Percentiles rank a stretch among this genome's conserved stretches.
Conservation (phyloP, 2,329 filamentous ascomycete species). For the Ascosphaera apis region DNA sequence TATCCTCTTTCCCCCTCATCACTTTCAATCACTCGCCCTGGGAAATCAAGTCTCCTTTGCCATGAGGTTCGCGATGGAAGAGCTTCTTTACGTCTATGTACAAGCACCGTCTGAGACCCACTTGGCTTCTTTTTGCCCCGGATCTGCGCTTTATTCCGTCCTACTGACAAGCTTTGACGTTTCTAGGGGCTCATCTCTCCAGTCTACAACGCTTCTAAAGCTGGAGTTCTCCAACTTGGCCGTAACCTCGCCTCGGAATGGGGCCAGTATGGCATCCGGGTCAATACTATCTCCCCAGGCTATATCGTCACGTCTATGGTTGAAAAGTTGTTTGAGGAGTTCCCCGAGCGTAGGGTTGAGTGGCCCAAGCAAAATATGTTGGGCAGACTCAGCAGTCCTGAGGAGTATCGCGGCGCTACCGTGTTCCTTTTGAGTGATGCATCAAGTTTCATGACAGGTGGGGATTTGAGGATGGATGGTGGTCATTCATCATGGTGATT, state of each 20-base stretch:
- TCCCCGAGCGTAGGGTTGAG: slow-evolving; percentile 54
- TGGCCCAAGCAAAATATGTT: slow-evolving; percentile 82
- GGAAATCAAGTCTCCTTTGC: too few relatives aligned
- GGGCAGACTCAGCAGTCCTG: slow-evolving; percentile 39
- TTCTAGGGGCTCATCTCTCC: slow-evolving; percentile 26
- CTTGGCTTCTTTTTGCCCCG: not conserved
- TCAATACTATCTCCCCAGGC: slow-evolving; percentile 26
- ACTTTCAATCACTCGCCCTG: not conserved
- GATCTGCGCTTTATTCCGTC: not conserved
- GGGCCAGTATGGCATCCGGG: slow-evolving; percentile 25
- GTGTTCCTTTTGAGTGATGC: slow-evolving; percentile 26
- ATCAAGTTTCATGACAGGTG: slow-evolving; percentile 32
- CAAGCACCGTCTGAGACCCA: not conserved
- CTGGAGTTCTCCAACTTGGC: slow-evolving; percentile 23
- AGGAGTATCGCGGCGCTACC: slow-evolving; percentile 40
- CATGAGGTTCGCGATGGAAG: not conserved
- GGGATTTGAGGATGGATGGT: slow-evolving; percentile 31
- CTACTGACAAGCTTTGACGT: too few relatives aligned
- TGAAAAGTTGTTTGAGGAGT: slow-evolving; percentile 27
- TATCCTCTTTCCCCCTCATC: not conserved
- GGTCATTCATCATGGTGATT: slow-evolving; percentile 30
- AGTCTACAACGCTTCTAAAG: slow-evolving; percentile 27
- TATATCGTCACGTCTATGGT: slow-evolving; percentile 26
- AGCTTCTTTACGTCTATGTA: not conserved
- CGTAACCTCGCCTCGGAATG: slow-evolving; percentile 26